Conservation (phyloP, 2,329 filamentous ascomycete genomes). For the Scedosporium minutisporum region DNA sequence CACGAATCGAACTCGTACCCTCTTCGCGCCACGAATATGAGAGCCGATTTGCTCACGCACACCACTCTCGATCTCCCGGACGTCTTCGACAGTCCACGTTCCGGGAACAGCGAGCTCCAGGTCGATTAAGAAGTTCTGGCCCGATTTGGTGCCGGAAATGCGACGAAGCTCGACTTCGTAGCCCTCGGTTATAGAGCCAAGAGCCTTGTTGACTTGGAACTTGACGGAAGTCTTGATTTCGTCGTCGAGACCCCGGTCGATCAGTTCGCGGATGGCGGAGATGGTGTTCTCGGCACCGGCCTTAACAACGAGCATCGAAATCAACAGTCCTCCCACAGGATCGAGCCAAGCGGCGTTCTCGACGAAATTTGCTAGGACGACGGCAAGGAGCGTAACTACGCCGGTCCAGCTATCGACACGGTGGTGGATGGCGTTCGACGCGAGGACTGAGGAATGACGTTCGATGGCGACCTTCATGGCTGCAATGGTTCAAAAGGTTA, state of each 20-base stretch:
- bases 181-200: constrained; percentile 42
- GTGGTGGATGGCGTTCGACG: constrained; percentile 93
- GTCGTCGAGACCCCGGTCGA: constrained; percentile 79
- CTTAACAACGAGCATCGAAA: constrained; percentile 86
- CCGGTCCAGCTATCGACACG: constrained; percentile 92
- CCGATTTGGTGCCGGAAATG: constrained; percentile 85
- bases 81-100: constrained; percentile 64
- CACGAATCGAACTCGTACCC: constrained; percentile 76
- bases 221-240: constrained; percentile 68
- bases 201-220: constrained; percentile 51
- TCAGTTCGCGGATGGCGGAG: constrained; percentile 74
- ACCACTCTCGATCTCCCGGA: constrained; percentile 59
- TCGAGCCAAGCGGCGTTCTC: constrained; percentile 85
- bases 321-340: constrained; percentile 83
- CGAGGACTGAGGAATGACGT: constrained; percentile 89
- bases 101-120: constrained; percentile 74
- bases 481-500: constrained; percentile 23
- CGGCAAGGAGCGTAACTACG: constrained; percentile 82
- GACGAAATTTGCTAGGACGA: constrained; percentile 80
- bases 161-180: constrained; percentile 61
- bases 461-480: constrained; percentile 92
- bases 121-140: constrained; percentile 92
- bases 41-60: constrained; percentile 64
- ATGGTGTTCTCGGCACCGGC: constrained; percentile 82
- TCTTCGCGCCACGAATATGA: constrained; percentile 74